Base-by-base conservation (phyloP, 208 protist species). In the Leishmania amazonensis region DNA sequence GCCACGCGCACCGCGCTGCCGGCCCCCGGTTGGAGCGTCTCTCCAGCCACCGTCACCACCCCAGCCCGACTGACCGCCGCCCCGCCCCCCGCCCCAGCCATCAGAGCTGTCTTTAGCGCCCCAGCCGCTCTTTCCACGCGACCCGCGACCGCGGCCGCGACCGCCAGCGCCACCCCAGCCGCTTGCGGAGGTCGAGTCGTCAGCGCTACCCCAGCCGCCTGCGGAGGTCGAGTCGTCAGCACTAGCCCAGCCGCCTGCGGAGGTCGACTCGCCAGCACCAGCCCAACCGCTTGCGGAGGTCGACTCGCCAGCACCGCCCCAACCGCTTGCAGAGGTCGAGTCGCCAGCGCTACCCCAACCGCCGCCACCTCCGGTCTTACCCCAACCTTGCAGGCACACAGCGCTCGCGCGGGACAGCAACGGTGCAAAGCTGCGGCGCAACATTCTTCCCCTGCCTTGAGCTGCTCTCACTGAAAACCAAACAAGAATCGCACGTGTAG, bases 321-420 rank as follows among this genome's bases (percentile, higher is more conserved):
- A 94, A 0, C 94, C 94, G 8, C 85, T 58, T 40, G 53, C 53
- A 47, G n/a, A 45, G 49, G 24, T 51, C 9, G 75, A 49, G 19
- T 47, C 53, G n/a, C 75, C 21, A 75, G 62, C 84, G 78, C 35
- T 83, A 8, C 94, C 94, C 92, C 94, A 94, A 1, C 94, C 94
- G 4, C 87, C 60, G 47, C 84, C 68, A 21, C 75, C 57, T 5
- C 35, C 57, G 35, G 53, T n/a, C 4, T 42, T 83, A 13, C 94
- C 94, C 92, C 94, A 94, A 2, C 94, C 94, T 75, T 94, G 90
- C 76, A 90, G 77, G 1, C 88, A 45, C 15, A 83, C 71, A 28
- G 78, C 84, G 35, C 81, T 93, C 51, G 73, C 80, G 42, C 85
- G 80, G 58, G 91, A 38, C 47, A 76, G 49, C 67, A 90, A 53